Conservation (phyloP, 2,329 filamentous ascomycete species). For the Fusarium redolens region DNA sequence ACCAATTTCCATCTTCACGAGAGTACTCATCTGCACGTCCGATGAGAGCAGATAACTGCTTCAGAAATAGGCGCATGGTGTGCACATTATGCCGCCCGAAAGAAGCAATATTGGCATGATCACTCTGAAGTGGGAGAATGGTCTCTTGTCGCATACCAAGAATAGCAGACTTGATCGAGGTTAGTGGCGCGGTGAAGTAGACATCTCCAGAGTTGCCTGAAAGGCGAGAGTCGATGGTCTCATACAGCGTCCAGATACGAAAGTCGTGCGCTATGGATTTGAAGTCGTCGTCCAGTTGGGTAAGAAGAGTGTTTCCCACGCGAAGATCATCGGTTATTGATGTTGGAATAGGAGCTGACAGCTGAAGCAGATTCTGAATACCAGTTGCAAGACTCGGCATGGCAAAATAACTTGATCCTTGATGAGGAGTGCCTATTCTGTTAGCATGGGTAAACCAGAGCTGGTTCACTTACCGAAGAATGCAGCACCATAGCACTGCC, state of each 20-base stretch:
- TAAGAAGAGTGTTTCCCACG: constrained; percentile 61
- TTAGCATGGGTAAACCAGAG: background rate
- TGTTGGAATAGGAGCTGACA: constrained; percentile 62
- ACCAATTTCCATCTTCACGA: constrained; percentile 52
- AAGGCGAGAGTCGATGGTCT: constrained; percentile 69
- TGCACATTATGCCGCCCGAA: constrained; percentile 63
- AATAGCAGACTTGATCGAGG: constrained; percentile 66
- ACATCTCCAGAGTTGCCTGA: constrained; percentile 59
- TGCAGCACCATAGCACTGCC: constrained; percentile 69
- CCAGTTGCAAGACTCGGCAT: constrained; percentile 66
- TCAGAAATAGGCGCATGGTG: constrained; percentile 57
- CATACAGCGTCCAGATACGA: constrained; percentile 71
- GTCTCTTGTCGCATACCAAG: constrained; percentile 63
- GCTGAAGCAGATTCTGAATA: constrained; percentile 63
- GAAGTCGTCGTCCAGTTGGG: constrained; percentile 66
- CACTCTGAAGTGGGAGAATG: constrained; percentile 64
- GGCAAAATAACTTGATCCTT: constrained; percentile 71
- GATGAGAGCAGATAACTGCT: constrained; percentile 50
- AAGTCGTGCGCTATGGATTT: constrained; percentile 67
- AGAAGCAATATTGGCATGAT: constrained; percentile 66
- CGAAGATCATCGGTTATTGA: constrained; percentile 63
- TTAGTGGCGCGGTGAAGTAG: constrained; percentile 69
- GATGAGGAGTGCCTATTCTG: constrained; percentile 66
- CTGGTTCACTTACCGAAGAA: constrained; percentile 62
- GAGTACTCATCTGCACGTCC: constrained; percentile 49